Base-by-base conservation (phyloP, 306 rosid genomes). In the Glycyrrhiza uralensis region DNA sequence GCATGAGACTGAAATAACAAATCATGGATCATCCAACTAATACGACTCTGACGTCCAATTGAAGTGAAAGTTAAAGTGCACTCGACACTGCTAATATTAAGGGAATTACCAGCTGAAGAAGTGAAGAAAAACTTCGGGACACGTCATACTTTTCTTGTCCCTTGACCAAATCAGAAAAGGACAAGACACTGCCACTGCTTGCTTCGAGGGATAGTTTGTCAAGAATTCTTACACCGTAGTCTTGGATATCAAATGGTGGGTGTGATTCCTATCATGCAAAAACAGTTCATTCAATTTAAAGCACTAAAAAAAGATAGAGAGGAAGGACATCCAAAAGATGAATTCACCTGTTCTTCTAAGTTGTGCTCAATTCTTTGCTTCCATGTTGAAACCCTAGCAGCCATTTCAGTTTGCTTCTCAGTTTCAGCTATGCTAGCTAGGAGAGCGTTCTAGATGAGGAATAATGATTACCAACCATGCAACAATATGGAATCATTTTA, bases 361-460 rank as follows among this genome's bases (percentile, higher is more conserved):
- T 87, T 80, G 69, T 83, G 80, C 85, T 94, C 99, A 76, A 94
- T 85, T 74, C 83, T 91, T 59, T 91, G 97, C 81, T 91, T 94
- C 97, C 99, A 91, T 24, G 90, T 82, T 20, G 95, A 87, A 69
- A 94, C 96, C 79, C 92, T 89, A 60, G 90, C 63, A 66, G 93
- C 97, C 80, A 91, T 82, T 85, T 86, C 97, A 33, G 93, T 87
- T 72, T 89, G 99, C 77, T 86, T 87, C 91, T 94, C 99, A 2
- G 81, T 82, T 84, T 94, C 86, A 30, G 96, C 90, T 61, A 94
- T 89, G 88, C 85, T 91, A 67, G 97, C 97, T 35, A 94, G 93
- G 66, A 94, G 89, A 78, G 95, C 75, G 35, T 91, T 89, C 99
- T 91, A 59, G 38, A 65, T 6, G 24, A 72, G 39, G 76, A 61